phyloP scores from a whole-genome alignment of 1,284 basidiomycete species.

The Tilletia setariae region DNA sequence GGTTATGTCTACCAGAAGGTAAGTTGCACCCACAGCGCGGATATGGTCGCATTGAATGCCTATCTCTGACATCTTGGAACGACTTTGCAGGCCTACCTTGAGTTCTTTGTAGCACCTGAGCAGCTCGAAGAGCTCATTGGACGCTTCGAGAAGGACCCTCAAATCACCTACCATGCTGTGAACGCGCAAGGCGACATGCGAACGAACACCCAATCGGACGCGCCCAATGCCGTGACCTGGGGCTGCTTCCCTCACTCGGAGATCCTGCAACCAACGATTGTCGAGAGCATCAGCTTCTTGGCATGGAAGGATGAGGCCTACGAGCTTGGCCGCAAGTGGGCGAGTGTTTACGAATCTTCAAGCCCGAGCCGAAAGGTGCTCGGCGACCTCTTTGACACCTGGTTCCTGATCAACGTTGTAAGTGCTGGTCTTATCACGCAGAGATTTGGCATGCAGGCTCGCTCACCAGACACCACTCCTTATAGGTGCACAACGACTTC shows the following conservation, averaged over 20 bases:
- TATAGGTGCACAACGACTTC: conserved; percentile 50
- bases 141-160: conserved; percentile 79
- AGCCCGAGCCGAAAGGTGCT: conserved; percentile 41
- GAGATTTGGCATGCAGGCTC: background rate
- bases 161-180: conserved; percentile 95
- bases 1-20: conserved; percentile 59
- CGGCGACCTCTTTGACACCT: conserved; percentile 42
- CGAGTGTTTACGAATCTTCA: conserved; percentile 40
- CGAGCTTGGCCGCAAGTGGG: conserved; percentile 53
- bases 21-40: background rate
- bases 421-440: background rate
- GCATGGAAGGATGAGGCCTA: conserved; percentile 55
- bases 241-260: conserved; percentile 90
- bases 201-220: conserved; percentile 86
- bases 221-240: conserved; percentile 98
- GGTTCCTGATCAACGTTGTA: conserved; percentile 51
- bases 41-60: background rate
- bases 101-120: conserved; percentile 82
- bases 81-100: conserved; percentile 77
- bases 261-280: conserved; percentile 95
- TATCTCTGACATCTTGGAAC: background rate
- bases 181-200: conserved; percentile 77
- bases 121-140: conserved; percentile 73
- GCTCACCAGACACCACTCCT: background rate
- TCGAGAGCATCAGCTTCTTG: conserved; percentile 63